These are phyloP conservation scores for Citrus medica DNA, from an alignment of 345 rosid species.

Conservation along the genomic window DNA sequence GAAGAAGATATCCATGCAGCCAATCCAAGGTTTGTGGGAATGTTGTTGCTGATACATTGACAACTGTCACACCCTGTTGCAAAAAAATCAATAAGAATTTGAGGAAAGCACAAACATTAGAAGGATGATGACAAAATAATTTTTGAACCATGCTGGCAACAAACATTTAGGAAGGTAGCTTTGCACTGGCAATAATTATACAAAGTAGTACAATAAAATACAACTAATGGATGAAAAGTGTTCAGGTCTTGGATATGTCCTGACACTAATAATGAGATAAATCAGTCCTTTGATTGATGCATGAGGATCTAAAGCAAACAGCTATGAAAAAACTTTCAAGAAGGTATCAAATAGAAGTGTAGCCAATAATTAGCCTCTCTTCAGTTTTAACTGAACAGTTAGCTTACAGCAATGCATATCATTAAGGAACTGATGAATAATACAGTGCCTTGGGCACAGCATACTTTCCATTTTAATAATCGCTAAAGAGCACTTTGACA, in stretches of 20 bases:
- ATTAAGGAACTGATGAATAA: too few species aligned
- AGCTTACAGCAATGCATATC: too few species aligned
- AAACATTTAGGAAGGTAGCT: not conserved
- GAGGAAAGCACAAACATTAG: not conserved
- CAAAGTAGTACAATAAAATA: not conserved
- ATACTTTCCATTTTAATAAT: too few species aligned
- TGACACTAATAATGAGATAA: not conserved
- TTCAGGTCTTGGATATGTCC: not conserved
- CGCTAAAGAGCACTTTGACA: not conserved
- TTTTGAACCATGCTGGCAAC: not conserved
- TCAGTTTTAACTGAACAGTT: too few species aligned
- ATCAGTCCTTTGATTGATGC: not conserved
- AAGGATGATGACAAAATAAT: constrained; percentile 1
- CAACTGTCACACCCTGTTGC: constrained; percentile 67
- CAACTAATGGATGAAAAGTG: not conserved
- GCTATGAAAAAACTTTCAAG: not conserved
- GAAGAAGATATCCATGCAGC: constrained; percentile 86
- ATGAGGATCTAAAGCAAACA: not conserved
- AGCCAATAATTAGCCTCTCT: too few species aligned
- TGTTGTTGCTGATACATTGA: constrained; percentile 79
- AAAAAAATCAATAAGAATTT: constrained; percentile 1
- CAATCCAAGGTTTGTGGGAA: constrained; percentile 86
- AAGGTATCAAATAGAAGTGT: too few species aligned
- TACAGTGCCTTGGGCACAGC: too few species aligned
- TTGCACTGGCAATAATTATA: not conserved